Evolutionary conservation across 441 rosid genomes (phyloP), one percentile per base, ranked within the genome.

Genomic region (Erysimum cheiri): DNA sequence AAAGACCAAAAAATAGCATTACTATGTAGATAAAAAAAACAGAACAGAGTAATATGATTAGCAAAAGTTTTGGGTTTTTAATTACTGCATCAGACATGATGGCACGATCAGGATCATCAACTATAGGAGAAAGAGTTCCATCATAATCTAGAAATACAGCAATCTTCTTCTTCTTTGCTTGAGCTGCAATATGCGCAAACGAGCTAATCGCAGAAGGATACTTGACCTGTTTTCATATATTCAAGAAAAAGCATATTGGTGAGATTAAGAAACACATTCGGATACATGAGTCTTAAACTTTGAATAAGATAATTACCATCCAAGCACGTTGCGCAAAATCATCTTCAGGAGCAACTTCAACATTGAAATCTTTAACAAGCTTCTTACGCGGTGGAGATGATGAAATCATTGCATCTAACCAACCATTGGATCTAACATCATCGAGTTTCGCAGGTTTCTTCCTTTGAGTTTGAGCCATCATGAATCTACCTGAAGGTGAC

Each of bases 351-450:
- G 82, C 80, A 70, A 71, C 75, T 31, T 86, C 96, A 13, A 77
- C 43, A 60, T 33, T 82, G 52, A 84, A 78, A 76, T 81, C 86
- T 82, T 84, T 88, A 37, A 78, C 64, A 12, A 83, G 72, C 81
- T 81, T 91, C 80, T 94, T 94, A 22, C 88, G 90, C 43, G 96
- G 95, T 63, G 97, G 98, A n/a, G 97, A 93, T 3, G 98, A 93
- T 6, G 98, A 88, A 73, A 81, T 89, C 98, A 93, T 93, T 53
- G 95, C 93, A 71, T 94, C 96, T 11, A 89, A 83, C 95, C 97
- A 94, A 24, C 93, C 97, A 62, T 88, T 91, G 12, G 88, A 89
- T 35, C 83, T 73, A 79, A 94, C 98, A 80, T 94, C 98, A 63
- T 91, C 96, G 0, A 88, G 77, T 75, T 85, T 87, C 40, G 82